phyloP scores from a whole-genome alignment of 2,329 filamentous ascomycete genomes.

The Xylariales sp. region DNA sequence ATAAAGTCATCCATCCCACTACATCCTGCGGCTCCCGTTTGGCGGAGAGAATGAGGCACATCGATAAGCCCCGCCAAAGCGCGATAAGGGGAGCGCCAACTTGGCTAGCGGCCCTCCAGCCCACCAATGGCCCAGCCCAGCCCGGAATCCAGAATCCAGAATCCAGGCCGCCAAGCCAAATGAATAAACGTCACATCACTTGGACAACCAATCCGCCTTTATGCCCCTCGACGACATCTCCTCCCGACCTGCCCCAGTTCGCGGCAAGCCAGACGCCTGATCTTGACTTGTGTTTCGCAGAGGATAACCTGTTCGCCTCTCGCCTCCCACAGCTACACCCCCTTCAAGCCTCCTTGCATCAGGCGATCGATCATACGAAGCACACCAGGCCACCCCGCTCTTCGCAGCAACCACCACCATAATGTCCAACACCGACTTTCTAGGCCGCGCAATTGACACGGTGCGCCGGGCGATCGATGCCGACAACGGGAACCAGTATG shows the following conservation, averaged over 20 bases:
- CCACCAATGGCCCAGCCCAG: background rate
- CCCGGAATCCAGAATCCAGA: background rate
- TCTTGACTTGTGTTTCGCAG: background rate
- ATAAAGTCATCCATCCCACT: too few species aligned
- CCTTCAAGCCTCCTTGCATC: too few species aligned
- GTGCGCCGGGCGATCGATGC: conserved; percentile 97
- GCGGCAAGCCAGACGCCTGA: background rate
- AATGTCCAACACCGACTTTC: conserved; percentile 96
- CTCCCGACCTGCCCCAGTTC: background rate
- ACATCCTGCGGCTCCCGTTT: too few species aligned
- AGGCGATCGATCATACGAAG: too few species aligned
- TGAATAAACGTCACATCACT: conserved; percentile 1
- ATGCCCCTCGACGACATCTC: background rate
- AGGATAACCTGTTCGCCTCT: too few species aligned
- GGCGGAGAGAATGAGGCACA: too few species aligned
- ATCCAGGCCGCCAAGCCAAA: background rate
- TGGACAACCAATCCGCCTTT: background rate
- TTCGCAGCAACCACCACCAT: too few species aligned
- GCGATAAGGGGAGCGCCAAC: conserved; percentile 6
- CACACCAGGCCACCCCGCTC: too few species aligned
- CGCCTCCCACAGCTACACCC: too few species aligned
- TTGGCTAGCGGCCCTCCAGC: background rate
- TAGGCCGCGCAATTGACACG: conserved; percentile 91
- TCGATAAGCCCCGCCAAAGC: conserved; percentile 7
- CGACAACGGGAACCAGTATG: conserved; percentile 93